phyloP scores from a whole-genome alignment of 2,329 filamentous ascomycete species.

The Thyridium curvatum region DNA sequence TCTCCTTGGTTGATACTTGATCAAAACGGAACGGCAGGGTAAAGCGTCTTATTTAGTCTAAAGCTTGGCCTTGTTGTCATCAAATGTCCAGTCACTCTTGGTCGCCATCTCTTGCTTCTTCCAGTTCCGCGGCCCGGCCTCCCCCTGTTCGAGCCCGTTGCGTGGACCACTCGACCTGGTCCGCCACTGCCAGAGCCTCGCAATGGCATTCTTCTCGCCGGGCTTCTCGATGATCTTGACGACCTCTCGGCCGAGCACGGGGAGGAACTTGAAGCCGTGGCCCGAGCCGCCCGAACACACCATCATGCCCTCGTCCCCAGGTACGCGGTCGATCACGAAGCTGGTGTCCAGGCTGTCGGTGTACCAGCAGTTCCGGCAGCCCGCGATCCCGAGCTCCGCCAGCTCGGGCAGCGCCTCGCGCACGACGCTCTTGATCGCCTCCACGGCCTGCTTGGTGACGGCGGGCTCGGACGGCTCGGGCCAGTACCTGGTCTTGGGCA shows the following conservation, averaged over 20 bases:
- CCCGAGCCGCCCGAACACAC: constrained; percentile 27
- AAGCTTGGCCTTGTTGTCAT: background rate
- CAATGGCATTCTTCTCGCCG: too few species aligned
- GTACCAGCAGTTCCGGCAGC: too few species aligned
- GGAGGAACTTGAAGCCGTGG: constrained; percentile 28
- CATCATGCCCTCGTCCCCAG: constrained; percentile 17
- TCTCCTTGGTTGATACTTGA: too few species aligned
- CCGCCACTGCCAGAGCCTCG: too few species aligned
- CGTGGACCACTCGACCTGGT: background rate
- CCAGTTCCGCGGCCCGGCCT: background rate
- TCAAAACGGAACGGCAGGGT: too few species aligned
- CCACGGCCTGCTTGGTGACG: too few species aligned
- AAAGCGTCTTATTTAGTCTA: background rate
- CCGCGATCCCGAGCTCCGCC: too few species aligned
- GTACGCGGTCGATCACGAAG: too few species aligned
- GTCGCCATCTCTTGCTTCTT: constrained; percentile 1
- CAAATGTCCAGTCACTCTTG: constrained; percentile 1
- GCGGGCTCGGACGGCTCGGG: too few species aligned
- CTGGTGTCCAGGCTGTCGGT: constrained; percentile 11
- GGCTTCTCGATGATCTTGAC: constrained; percentile 2
- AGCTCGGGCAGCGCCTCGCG: too few species aligned
- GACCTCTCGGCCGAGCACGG: constrained; percentile 17
- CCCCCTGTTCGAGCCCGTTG: constrained; percentile 1
- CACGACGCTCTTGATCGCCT: too few species aligned
- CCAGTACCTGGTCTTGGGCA: too few species aligned